Evolutionary conservation across 2,329 filamentous ascomycete genomes (phyloP).

Genomic region (Seiridium cupressi): DNA sequence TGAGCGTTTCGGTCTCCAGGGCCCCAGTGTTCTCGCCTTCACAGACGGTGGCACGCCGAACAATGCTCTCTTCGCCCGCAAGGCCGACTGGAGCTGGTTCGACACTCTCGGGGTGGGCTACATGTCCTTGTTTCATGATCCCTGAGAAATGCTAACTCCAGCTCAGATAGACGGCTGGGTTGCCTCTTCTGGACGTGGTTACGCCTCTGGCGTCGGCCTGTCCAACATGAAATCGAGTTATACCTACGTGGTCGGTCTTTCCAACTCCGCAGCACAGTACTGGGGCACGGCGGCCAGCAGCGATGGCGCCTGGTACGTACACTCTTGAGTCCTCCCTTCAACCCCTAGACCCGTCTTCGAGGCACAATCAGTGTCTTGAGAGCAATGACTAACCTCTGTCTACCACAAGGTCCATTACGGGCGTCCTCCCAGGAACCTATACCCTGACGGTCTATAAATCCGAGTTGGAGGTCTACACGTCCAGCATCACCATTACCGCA

Average conservation of each 20-base stretch:
- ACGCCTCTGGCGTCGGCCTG: constrained; percentile 27
- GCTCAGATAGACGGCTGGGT: constrained; percentile 29
- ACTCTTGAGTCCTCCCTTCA: too few relatives aligned
- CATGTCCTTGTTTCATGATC: not conserved
- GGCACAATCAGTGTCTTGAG: too few relatives aligned
- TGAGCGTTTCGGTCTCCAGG: constrained; percentile 39
- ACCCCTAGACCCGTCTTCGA: too few relatives aligned
- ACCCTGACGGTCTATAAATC: constrained; percentile 32
- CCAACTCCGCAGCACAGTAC: constrained; percentile 33
- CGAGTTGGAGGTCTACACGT: constrained; percentile 28
- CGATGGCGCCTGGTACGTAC: constrained; percentile 21
- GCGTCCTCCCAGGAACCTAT: constrained; percentile 29
- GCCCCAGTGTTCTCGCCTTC: constrained; percentile 37
- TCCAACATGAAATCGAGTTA: constrained; percentile 36
- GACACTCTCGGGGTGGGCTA: constrained; percentile 24
- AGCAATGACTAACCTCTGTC: too few relatives aligned
- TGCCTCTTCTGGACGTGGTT: constrained; percentile 24
- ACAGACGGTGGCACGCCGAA: constrained; percentile 35
- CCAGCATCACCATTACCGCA: constrained; percentile 24
- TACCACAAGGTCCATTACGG: constrained; percentile 17
- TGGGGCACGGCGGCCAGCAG: constrained; percentile 26
- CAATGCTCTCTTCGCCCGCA: constrained; percentile 31
- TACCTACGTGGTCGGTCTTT: constrained; percentile 35
- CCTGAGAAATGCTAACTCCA: not conserved
- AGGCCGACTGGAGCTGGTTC: constrained; percentile 33